Conservation (phyloP, 78 protist species). For the Isochrysis galbana region DNA sequence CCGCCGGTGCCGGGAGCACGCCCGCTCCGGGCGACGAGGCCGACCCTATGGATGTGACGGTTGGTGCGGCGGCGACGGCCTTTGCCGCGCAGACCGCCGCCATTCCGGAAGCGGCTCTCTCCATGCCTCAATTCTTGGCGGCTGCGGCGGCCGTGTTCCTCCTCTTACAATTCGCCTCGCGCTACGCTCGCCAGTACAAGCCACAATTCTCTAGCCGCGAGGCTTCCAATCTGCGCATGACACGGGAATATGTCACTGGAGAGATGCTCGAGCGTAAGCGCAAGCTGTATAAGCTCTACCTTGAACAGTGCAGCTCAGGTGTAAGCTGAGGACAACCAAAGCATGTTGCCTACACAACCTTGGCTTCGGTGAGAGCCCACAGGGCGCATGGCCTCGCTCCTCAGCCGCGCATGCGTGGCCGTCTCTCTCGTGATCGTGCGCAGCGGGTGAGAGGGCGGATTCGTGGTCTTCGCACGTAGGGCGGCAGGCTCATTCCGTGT, state of each 20-base stretch:
- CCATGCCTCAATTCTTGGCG: background rate
- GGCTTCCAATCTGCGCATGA: background rate
- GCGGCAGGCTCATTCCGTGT: too few species aligned
- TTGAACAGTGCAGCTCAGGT: background rate
- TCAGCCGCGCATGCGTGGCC: too few species aligned
- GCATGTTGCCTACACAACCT: too few species aligned
- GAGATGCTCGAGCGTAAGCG: background rate
- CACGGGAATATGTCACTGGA: background rate
- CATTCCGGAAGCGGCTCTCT: background rate
- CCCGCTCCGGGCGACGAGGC: background rate
- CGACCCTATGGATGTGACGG: background rate
- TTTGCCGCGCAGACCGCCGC: background rate
- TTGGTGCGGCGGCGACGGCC: background rate
- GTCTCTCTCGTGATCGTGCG: too few species aligned
- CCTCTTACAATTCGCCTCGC: too few species aligned
- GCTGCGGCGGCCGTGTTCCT: background rate
- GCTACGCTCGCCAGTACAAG: background rate
- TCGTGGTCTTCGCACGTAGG: too few species aligned
- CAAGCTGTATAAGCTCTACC: background rate
- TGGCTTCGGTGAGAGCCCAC: too few species aligned
- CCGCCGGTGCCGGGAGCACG: background rate
- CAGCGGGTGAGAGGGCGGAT: too few species aligned
- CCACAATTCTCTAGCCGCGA: background rate
- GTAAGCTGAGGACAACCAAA: too few species aligned
- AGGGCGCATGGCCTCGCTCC: too few species aligned